Percentiles rank a stretch among this genome's conserved stretches.
Evolutionary conservation across 441 rosid genomes (phyloP).

Genomic region (Croton setiger): DNA sequence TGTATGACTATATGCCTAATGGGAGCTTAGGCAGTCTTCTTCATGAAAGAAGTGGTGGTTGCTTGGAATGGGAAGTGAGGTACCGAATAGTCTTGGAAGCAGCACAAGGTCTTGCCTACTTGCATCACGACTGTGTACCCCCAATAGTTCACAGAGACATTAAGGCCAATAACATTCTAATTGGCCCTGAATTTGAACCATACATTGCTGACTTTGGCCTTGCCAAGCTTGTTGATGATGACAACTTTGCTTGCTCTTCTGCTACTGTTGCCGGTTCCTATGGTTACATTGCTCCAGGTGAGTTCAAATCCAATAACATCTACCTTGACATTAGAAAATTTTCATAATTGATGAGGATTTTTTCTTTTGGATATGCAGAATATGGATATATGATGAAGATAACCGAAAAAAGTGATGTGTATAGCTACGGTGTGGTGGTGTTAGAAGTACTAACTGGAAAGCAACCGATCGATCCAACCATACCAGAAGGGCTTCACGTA

Average conservation of each 20-base stretch:
- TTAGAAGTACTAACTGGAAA: constrained; percentile 88
- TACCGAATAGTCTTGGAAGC: constrained; percentile 79
- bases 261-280: constrained; percentile 93
- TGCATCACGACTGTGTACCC: constrained; percentile 94
- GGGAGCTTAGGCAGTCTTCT: constrained; percentile 92
- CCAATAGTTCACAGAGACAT: constrained; percentile 93
- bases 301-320: constrained; percentile 9
- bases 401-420: constrained; percentile 92
- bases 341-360: neutral
- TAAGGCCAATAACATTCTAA: constrained; percentile 89
- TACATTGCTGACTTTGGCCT: constrained; percentile 97
- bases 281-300: constrained; percentile 98
- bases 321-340: neutral
- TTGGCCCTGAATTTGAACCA: constrained; percentile 89
- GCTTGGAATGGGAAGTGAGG: constrained; percentile 87
- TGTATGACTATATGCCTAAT: constrained; percentile 95
- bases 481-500: constrained; percentile 80
- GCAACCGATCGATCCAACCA: constrained; percentile 94
- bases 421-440: constrained; percentile 88
- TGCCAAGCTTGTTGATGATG: constrained; percentile 91
- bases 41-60: constrained; percentile 69
- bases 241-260: constrained; percentile 78
- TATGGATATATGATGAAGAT: constrained; percentile 96
- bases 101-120: constrained; percentile 86
- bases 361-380: constrained; percentile 35